A percentile compares a stretch with the other conserved stretches of the same genome.
Evolutionary conservation across 176 grass and related monocot genomes (phyloP).

Genomic region (Phragmites australis): DNA sequence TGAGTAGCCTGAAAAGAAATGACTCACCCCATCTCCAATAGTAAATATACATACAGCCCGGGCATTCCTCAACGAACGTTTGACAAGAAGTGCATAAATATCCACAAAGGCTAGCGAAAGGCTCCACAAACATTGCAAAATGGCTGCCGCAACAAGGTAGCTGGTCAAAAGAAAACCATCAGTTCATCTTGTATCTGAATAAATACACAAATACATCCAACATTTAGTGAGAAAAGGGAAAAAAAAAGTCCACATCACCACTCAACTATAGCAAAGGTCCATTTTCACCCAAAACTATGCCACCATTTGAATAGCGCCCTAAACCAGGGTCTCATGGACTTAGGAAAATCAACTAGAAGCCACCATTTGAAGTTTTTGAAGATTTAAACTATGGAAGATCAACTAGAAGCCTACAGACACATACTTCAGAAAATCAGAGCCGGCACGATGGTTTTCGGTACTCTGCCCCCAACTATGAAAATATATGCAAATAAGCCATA

Average conservation of each 20-base stretch:
- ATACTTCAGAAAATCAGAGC: too few relatives aligned
- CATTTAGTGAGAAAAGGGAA: background rate
- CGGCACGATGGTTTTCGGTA: background rate
- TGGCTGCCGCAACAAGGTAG: slow-evolving; percentile 78
- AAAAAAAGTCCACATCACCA: background rate
- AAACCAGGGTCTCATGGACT: background rate
- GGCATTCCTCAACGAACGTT: slow-evolving; percentile 67
- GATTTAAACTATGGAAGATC: background rate
- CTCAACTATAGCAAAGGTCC: background rate
- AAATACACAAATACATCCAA: background rate
- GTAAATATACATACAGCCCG: slow-evolving; percentile 71
- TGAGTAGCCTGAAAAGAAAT: slow-evolving; percentile 10
- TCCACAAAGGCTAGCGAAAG: slow-evolving; percentile 79
- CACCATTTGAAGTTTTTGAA: background rate
- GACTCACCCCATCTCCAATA: slow-evolving; percentile 80
- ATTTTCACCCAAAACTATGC: background rate
- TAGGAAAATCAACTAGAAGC: background rate
- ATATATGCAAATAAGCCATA: background rate
- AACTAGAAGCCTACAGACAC: background rate
- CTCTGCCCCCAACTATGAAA: background rate
- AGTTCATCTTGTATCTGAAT: background rate
- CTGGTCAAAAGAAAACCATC: slow-evolving; percentile 46
- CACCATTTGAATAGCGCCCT: background rate
- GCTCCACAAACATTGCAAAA: slow-evolving; percentile 90
- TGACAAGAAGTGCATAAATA: slow-evolving; percentile 88